Percentiles rank a stretch among this genome's conserved stretches.
phyloP scores from a whole-genome alignment of 371 early-diverging fungal genomes.

The Circinella umbellata region DNA sequence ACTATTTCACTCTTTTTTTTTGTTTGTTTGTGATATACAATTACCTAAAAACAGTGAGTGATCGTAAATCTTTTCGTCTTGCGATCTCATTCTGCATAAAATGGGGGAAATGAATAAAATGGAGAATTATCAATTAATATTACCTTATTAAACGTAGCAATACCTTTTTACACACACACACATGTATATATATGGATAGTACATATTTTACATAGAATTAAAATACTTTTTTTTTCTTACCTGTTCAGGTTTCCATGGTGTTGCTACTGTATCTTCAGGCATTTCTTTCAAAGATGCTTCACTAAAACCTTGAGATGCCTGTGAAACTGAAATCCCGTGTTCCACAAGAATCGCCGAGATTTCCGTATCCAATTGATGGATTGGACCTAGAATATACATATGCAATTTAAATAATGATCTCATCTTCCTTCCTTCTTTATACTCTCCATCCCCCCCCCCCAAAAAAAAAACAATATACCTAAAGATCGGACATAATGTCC shows the following conservation, averaged over 20 bases:
- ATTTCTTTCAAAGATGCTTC: slow-evolving; percentile 70
- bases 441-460: neutral
- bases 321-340: slow-evolving; percentile 77
- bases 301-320: slow-evolving; percentile 71
- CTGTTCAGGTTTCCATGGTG: slow-evolving; percentile 64
- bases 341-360: slow-evolving; percentile 81
- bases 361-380: slow-evolving; percentile 74
- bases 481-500: slow-evolving; percentile 91
- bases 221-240: slow-evolving; percentile 11
- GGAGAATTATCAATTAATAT: neutral
- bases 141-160: neutral
- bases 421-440: slow-evolving; percentile 18
- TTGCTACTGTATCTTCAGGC: slow-evolving; percentile 60
- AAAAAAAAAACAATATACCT: slow-evolving; percentile 37
- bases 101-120: no score
- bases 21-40: no score
- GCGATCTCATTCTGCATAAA: slow-evolving; percentile 51
- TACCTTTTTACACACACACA: neutral
- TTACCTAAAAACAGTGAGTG: slow-evolving; percentile 51
- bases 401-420: slow-evolving; percentile 44
- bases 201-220: neutral
- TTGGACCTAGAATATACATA: slow-evolving; percentile 41
- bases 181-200: neutral
- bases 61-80: slow-evolving; percentile 59
- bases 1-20: neutral